Conservation (phyloP, 2,329 filamentous ascomycete species). For the Ophiostoma piceae region DNA sequence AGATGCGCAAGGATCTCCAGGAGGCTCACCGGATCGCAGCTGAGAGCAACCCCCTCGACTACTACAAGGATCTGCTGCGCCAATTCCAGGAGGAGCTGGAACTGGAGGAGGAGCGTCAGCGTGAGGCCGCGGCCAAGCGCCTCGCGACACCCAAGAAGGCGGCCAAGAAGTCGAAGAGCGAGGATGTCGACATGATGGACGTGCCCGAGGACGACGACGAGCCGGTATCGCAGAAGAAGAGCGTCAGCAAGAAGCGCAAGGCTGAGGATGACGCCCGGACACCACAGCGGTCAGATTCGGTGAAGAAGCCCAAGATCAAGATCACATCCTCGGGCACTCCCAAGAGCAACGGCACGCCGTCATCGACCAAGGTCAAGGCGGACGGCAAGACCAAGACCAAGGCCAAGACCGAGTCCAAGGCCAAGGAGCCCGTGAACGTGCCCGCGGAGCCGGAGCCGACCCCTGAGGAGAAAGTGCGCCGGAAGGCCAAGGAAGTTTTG, state of each 20-base stretch:
- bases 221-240: slow-evolving; percentile 40
- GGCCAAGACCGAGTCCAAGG: slow-evolving; percentile 21
- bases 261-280: slow-evolving; percentile 58
- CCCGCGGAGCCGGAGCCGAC: slow-evolving; percentile 55
- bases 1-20: slow-evolving; percentile 73
- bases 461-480: slow-evolving; percentile 51
- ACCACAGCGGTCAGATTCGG: slow-evolving; percentile 49
- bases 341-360: slow-evolving; percentile 49
- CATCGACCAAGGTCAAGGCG: slow-evolving; percentile 24
- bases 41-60: slow-evolving; percentile 68
- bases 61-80: slow-evolving; percentile 76
- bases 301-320: slow-evolving; percentile 65
- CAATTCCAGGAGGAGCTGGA: slow-evolving; percentile 62
- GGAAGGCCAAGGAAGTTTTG: slow-evolving; percentile 71
- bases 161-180: slow-evolving; percentile 49
- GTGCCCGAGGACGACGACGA: slow-evolving; percentile 49
- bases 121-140: slow-evolving; percentile 34
- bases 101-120: slow-evolving; percentile 41
- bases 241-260: slow-evolving; percentile 76
- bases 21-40: slow-evolving; percentile 75
- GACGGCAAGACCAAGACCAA: slow-evolving; percentile 41
- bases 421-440: slow-evolving; percentile 36
- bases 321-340: slow-evolving; percentile 47
- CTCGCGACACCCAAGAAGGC: slow-evolving; percentile 44
- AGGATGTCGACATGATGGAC: slow-evolving; percentile 56